Conservation (phyloP, 441 rosid genomes). For the Cnidoscolus chayamansa region DNA sequence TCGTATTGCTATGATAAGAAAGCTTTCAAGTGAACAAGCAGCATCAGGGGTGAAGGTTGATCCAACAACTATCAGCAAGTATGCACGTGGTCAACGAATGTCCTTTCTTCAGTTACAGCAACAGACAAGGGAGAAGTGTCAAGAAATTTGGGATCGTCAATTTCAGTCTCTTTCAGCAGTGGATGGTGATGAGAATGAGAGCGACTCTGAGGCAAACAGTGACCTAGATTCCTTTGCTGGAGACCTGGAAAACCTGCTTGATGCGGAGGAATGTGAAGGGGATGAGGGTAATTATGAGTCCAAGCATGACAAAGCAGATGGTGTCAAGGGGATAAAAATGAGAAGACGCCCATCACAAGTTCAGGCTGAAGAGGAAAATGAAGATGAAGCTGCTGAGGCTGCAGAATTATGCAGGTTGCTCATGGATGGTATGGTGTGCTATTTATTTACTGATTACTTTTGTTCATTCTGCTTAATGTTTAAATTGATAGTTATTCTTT, state of each 20-base stretch:
- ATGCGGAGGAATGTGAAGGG: slow-evolving; percentile 93
- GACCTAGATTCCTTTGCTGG: slow-evolving; percentile 99
- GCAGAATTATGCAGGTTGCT: slow-evolving; percentile 92
- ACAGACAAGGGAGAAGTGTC: slow-evolving; percentile 98
- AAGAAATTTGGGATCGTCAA: slow-evolving; percentile 99
- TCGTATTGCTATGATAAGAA: slow-evolving; percentile 98
- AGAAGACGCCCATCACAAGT: slow-evolving; percentile 74
- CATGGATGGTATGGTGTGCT: slow-evolving; percentile 73
- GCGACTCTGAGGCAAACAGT: slow-evolving; percentile 94
- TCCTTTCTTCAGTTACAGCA: slow-evolving; percentile 98
- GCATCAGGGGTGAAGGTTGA: slow-evolving; percentile 96
- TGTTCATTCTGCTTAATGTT: not conserved
- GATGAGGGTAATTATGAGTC: slow-evolving; percentile 59
- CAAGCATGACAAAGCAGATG: slow-evolving; percentile 73
- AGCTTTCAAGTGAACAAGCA: slow-evolving; percentile 99
- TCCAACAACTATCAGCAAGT: slow-evolving; percentile 88
- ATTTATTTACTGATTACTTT: slow-evolving; percentile 10
- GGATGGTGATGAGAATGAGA: slow-evolving; percentile 84
- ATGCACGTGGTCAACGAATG: slow-evolving; percentile 99
- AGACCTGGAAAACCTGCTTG: slow-evolving; percentile 94
- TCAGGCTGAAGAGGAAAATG: slow-evolving; percentile 89
- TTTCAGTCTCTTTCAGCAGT: slow-evolving; percentile 76
- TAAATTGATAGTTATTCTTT: not conserved
- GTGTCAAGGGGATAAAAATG: slow-evolving; percentile 92
- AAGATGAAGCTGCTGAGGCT: slow-evolving; percentile 97